Conservation (phyloP, 768 basidiomycete genomes). For the Termitomyces heimii region DNA sequence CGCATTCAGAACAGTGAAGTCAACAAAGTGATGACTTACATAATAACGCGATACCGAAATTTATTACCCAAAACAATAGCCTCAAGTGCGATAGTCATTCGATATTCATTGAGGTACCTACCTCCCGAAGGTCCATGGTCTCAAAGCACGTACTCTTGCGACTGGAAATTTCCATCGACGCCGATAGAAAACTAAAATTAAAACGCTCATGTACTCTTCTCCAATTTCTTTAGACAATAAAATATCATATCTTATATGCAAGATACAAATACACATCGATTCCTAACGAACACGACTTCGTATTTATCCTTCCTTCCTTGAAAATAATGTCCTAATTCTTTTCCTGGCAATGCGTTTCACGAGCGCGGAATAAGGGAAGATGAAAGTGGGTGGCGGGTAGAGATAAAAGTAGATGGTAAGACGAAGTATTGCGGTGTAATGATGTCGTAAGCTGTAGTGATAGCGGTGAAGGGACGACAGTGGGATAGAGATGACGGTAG, state of each 20-base stretch:
- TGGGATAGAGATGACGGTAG: background rate
- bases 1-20: no score
- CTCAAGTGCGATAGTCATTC: no score
- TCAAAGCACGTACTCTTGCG: no score
- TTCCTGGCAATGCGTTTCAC: background rate
- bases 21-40: no score
- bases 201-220: background rate
- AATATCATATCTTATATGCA: background rate
- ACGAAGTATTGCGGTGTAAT: background rate
- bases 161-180: background rate
- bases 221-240: background rate
- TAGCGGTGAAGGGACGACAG: no score
- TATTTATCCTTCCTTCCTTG: background rate
- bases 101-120: no score
- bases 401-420: background rate
- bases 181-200: background rate
- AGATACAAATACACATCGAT: background rate
- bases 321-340: background rate
- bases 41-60: no score
- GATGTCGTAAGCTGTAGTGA: background rate
- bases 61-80: no score
- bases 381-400: background rate
- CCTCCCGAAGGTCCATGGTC: no score
- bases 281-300: background rate
- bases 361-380: no score